Percentiles rank a stretch among this genome's conserved stretches.
Conservation (phyloP, 352 stramenopile genomes). For the Paralagenidium karlingii region DNA sequence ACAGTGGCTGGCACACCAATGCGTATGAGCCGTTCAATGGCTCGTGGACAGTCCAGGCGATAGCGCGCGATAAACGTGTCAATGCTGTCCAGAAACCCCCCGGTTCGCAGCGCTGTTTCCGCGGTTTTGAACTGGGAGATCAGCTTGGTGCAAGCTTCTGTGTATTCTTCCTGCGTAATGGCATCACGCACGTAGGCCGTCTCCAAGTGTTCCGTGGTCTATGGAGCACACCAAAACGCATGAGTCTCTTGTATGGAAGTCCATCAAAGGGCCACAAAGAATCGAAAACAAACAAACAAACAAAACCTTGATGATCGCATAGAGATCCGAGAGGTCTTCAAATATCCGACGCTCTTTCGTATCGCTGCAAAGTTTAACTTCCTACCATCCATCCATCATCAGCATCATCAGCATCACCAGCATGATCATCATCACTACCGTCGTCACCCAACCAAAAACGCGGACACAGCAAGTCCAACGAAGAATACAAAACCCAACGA, state of each 20-base stretch:
- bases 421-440: no score
- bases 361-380: slow-evolving; percentile 71
- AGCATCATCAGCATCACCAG: background rate
- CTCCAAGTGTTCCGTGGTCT: slow-evolving; percentile 95
- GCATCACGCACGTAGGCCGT: slow-evolving; percentile 93
- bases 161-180: slow-evolving; percentile 92
- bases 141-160: slow-evolving; percentile 92
- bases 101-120: slow-evolving; percentile 84
- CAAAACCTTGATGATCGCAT: slow-evolving; percentile 92
- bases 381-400: no score
- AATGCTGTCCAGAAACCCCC: slow-evolving; percentile 50
- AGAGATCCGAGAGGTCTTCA: slow-evolving; percentile 86
- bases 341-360: slow-evolving; percentile 81
- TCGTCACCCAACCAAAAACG: no score
- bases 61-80: slow-evolving; percentile 91
- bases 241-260: background rate
- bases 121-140: slow-evolving; percentile 97
- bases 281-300: background rate
- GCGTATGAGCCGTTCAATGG: slow-evolving; percentile 87
- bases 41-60: slow-evolving; percentile 93
- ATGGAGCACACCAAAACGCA: background rate
- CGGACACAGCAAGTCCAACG: no score
- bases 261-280: no score
- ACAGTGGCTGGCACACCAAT: slow-evolving; percentile 90
- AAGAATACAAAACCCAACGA: no score